These are phyloP conservation scores for Venturiaceae sp. DNA, from an alignment of 2,329 filamentous ascomycete species.

Conservation along the genomic window DNA sequence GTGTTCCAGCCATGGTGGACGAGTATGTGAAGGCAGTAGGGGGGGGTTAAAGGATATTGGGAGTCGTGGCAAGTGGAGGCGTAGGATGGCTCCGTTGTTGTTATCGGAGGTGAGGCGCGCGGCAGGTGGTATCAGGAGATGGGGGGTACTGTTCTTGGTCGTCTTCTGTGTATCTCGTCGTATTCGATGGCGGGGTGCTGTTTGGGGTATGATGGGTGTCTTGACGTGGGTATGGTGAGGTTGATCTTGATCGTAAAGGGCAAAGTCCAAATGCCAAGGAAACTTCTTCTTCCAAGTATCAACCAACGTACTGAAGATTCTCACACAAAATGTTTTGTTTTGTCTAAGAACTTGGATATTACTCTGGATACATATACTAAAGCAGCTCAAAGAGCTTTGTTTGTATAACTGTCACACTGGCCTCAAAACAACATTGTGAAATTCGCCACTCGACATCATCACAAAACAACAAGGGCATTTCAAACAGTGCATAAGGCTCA, in stretches of 20 bases:
- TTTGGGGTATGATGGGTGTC: background rate
- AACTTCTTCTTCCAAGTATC: background rate
- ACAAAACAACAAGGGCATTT: background rate
- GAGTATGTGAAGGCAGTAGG: slow-evolving; percentile 5
- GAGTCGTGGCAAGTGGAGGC: slow-evolving; percentile 9
- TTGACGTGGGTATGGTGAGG: no score
- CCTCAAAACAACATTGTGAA: background rate
- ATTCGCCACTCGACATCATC: background rate
- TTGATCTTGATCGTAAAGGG: no score
- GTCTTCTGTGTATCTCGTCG: background rate
- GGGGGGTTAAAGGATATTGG: background rate
- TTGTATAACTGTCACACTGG: background rate
- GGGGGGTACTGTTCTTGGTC: background rate
- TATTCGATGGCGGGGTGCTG: background rate
- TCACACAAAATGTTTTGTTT: no score
- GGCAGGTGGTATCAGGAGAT: background rate
- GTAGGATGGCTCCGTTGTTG: background rate
- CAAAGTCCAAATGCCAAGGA: no score
- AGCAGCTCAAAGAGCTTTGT: background rate
- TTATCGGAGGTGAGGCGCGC: background rate
- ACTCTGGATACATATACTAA: background rate
- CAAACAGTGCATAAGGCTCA: background rate
- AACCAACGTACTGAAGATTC: background rate
- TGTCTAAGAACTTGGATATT: no score
- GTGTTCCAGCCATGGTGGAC: slow-evolving; percentile 74